Evolutionary conservation across 495 filamentous ascomycete species (phyloP).

Genomic region (Podospora appendiculata): DNA sequence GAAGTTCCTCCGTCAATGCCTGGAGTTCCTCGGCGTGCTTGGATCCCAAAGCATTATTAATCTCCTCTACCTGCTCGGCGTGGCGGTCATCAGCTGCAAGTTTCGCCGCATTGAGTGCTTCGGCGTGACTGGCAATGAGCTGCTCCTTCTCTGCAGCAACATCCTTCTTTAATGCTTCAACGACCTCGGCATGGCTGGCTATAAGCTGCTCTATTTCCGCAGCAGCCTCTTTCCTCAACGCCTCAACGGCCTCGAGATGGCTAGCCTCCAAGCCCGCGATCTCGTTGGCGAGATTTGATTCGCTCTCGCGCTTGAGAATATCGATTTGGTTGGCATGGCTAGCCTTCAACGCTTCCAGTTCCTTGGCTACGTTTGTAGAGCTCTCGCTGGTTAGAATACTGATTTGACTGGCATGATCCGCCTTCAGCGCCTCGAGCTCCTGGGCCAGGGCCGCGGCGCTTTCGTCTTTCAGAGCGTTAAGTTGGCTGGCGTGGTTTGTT

Average conservation of each 20-base stretch:
- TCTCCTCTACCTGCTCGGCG: conserved; percentile 10
- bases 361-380: conserved; percentile 26
- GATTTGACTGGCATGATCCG: conserved; percentile 23
- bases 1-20: conserved; percentile 15
- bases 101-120: conserved; percentile 24
- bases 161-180: conserved; percentile 21
- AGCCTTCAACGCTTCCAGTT: conserved; percentile 32
- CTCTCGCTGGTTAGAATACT: conserved; percentile 20
- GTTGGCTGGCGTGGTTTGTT: conserved; percentile 37
- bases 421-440: conserved; percentile 34
- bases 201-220: conserved; percentile 27
- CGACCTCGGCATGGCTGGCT: conserved; percentile 23
- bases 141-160: conserved; percentile 23
- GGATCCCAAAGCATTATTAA: conserved; percentile 14
- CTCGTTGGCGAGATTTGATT: conserved; percentile 28
- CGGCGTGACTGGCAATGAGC: conserved; percentile 22
- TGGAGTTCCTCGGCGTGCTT: conserved; percentile 20
- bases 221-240: conserved; percentile 9
- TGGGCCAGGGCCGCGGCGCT: conserved; percentile 27
- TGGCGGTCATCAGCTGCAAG: conserved; percentile 18
- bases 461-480: conserved; percentile 33
- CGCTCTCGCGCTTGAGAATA: conserved; percentile 31
- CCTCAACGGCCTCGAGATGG: conserved; percentile 21
- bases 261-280: conserved; percentile 31
- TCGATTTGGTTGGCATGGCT: conserved; percentile 33